A percentile compares a stretch with the other conserved stretches of the same genome.
Evolutionary conservation across 441 rosid species (phyloP).

Genomic region (Mallotus japonicus): DNA sequence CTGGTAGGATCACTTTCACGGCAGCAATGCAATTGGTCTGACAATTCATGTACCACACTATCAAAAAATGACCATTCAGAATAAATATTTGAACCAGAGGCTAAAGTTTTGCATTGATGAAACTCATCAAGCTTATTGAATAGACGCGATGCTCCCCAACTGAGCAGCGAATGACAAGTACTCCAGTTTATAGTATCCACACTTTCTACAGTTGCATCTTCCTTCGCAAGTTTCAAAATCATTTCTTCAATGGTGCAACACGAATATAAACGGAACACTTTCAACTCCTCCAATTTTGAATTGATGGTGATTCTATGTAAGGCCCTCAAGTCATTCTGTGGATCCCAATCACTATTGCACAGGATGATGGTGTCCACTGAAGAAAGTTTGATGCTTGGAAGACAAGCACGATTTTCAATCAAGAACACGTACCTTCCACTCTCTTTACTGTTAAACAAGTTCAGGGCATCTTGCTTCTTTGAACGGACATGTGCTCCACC

Average conservation of each 20-base stretch:
- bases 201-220: constrained; percentile 27
- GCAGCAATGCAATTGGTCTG: constrained; percentile 20
- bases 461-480: constrained; percentile 33
- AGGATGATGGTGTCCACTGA: constrained; percentile 44
- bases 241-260: constrained; percentile 45
- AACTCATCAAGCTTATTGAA: constrained; percentile 38
- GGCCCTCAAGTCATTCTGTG: constrained; percentile 39
- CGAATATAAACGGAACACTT: constrained; percentile 42
- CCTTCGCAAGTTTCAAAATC: constrained; percentile 38
- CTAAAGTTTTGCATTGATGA: constrained; percentile 22
- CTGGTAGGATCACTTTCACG: constrained; percentile 13
- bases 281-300: constrained; percentile 32
- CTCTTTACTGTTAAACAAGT: constrained; percentile 37
- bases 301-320: constrained; percentile 35
- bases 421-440: constrained; percentile 39
- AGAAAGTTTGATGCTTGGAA: constrained; percentile 38
- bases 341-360: constrained; percentile 45
- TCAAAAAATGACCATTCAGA: constrained; percentile 30
- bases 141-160: constrained; percentile 44
- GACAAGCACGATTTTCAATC: constrained; percentile 51
- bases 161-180: constrained; percentile 31
- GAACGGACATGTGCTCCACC: constrained; percentile 25
- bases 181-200: constrained; percentile 13
- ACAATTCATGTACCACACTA: constrained; percentile 35
- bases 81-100: constrained; percentile 19